Percentiles rank a stretch among this genome's conserved stretches.
Conservation (phyloP, 352 stramenopile species). For the Globisporangium heterothallicum region DNA sequence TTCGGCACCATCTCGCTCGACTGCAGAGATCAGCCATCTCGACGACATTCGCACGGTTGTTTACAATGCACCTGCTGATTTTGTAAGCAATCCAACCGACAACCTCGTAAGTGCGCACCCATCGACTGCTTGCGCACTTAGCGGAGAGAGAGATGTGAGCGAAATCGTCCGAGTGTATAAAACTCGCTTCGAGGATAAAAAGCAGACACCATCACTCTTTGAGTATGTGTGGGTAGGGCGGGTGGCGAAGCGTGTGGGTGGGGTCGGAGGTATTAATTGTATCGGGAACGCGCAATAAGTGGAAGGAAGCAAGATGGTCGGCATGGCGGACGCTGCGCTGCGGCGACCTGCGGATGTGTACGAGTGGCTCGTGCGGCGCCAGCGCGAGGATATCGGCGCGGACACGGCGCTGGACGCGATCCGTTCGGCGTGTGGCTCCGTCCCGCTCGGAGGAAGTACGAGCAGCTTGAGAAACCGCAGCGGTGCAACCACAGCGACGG, state of each 20-base stretch:
- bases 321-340: conserved; percentile 9
- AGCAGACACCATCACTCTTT: not conserved
- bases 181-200: no score
- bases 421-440: conserved; percentile 36
- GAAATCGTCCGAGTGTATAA: no score
- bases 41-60: not conserved
- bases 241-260: not conserved
- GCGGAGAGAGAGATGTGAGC: no score
- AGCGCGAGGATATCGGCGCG: conserved; percentile 23
- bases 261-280: not conserved
- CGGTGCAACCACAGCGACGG: conserved; percentile 7
- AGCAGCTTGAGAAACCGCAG: not conserved
- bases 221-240: not conserved
- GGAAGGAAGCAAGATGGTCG: conserved; percentile 10
- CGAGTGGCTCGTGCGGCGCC: conserved; percentile 36
- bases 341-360: conserved; percentile 17
- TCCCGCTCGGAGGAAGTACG: conserved; percentile 41
- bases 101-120: no score
- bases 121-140: no score
- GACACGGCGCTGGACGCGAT: conserved; percentile 32
- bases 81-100: not conserved
- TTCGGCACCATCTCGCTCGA: no score
- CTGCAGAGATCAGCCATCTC: not conserved
- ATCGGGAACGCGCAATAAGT: not conserved
- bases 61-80: not conserved